A percentile compares a stretch with the other conserved stretches of the same genome.
phyloP scores from a whole-genome alignment of 208 protist species.

The Trypanosoma mega region DNA sequence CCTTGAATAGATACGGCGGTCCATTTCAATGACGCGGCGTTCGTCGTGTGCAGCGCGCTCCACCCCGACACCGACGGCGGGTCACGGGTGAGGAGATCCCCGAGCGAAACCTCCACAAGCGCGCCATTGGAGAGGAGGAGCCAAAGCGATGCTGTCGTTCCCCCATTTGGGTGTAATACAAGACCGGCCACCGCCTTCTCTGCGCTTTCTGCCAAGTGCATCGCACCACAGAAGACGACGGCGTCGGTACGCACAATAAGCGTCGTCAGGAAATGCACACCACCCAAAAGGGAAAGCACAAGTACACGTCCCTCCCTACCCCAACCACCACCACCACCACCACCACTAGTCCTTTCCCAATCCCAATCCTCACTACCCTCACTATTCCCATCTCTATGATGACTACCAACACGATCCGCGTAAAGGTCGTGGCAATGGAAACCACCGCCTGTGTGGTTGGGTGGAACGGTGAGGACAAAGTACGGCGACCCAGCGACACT shows the following conservation, averaged over 20 bases:
- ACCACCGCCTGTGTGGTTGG: no score
- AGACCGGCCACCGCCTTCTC: slow-evolving; percentile 6
- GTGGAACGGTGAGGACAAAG: slow-evolving; percentile 14
- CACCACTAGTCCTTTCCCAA: no score
- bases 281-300: slow-evolving; percentile 3
- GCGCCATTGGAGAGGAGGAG: slow-evolving; percentile 23
- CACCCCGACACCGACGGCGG: not conserved
- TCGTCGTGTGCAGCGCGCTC: not conserved
- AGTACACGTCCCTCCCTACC: slow-evolving; percentile 7
- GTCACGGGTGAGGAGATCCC: not conserved
- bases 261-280: slow-evolving; percentile 10
- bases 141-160: slow-evolving; percentile 7
- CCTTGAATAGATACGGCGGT: slow-evolving; percentile 14
- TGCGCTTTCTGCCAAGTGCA: slow-evolving; percentile 9
- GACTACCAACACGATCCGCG: no score
- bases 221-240: not conserved
- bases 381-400: no score
- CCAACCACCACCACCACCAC: no score
- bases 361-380: no score
- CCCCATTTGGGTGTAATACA: slow-evolving; percentile 1
- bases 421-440: no score
- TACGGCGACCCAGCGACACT: slow-evolving; percentile 16
- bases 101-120: slow-evolving; percentile 9
- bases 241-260: not conserved
- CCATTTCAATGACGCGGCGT: slow-evolving; percentile 10